A percentile compares a stretch with the other conserved stretches of the same genome.
Conservation (phyloP, 2,329 filamentous ascomycete species). For the Monilinia fructicola region DNA sequence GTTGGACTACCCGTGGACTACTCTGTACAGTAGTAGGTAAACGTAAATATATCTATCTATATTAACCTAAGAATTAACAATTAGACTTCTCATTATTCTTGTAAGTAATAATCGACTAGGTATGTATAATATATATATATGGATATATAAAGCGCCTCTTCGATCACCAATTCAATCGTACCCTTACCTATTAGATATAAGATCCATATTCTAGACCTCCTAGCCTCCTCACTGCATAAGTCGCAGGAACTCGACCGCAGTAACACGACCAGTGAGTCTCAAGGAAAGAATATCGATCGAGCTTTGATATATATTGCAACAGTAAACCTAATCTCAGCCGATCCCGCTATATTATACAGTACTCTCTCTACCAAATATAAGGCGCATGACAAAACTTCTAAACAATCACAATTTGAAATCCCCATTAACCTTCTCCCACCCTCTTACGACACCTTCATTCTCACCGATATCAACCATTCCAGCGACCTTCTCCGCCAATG, state of each 20-base stretch:
- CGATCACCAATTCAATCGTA: too few species aligned
- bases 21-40: too few species aligned
- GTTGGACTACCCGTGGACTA: too few species aligned
- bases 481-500: constrained; percentile 69
- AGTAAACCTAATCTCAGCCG: background rate
- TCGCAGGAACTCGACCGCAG: background rate
- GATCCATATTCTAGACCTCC: background rate
- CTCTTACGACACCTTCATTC: constrained; percentile 21
- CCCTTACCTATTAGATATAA: background rate
- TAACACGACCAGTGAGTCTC: background rate
- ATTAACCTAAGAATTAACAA: too few species aligned
- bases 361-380: background rate
- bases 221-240: background rate
- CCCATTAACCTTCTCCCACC: constrained; percentile 40
- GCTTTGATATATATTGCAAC: background rate
- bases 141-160: background rate
- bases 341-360: too few species aligned
- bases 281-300: background rate
- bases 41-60: too few species aligned
- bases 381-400: background rate
- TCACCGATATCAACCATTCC: constrained; percentile 29
- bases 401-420: constrained; percentile 38
- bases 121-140: too few species aligned
- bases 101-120: too few species aligned
- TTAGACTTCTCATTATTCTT: too few species aligned